Evolutionary conservation across 495 filamentous ascomycete genomes (phyloP).

Genomic region (Darksidea phi): DNA sequence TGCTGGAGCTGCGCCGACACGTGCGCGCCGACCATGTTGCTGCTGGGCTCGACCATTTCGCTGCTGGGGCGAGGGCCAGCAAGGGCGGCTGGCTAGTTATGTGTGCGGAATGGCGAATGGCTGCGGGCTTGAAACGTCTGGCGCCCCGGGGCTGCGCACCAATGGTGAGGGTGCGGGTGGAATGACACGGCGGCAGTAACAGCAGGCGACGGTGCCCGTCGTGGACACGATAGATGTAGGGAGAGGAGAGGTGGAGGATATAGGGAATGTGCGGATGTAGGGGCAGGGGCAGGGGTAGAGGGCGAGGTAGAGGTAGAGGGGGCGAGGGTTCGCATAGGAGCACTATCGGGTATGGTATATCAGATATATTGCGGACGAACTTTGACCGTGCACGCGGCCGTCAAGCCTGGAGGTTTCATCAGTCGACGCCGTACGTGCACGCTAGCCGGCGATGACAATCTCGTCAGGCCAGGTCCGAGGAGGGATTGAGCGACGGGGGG

Average conservation of each 20-base stretch:
- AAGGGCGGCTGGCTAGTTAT: slow-evolving; percentile 9
- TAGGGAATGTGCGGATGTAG: slow-evolving; percentile 1
- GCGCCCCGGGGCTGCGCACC: slow-evolving; percentile 21
- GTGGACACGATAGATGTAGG: neutral
- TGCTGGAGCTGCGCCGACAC: slow-evolving; percentile 36
- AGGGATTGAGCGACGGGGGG: too few species aligned
- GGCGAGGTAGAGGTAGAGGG: too few species aligned
- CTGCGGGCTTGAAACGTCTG: slow-evolving; percentile 29
- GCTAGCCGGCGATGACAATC: slow-evolving; percentile 14
- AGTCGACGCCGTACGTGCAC: neutral
- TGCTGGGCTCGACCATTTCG: too few species aligned
- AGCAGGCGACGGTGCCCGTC: neutral
- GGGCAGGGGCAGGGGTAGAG: too few species aligned
- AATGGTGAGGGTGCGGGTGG: slow-evolving; percentile 16
- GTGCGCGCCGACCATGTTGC: slow-evolving; percentile 32
- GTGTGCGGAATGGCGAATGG: slow-evolving; percentile 10
- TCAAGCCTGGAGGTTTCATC: slow-evolving; percentile 28
- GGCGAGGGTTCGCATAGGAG: slow-evolving; percentile 11
- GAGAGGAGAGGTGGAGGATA: neutral
- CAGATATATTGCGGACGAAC: slow-evolving; percentile 36
- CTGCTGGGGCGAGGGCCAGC: neutral
- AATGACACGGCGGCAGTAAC: slow-evolving; percentile 1
- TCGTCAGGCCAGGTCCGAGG: neutral
- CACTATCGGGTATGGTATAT: slow-evolving; percentile 17
- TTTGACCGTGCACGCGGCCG: slow-evolving; percentile 12